Base-by-base conservation (phyloP, 139 green algal species). In the Eudorina sp. region DNA sequence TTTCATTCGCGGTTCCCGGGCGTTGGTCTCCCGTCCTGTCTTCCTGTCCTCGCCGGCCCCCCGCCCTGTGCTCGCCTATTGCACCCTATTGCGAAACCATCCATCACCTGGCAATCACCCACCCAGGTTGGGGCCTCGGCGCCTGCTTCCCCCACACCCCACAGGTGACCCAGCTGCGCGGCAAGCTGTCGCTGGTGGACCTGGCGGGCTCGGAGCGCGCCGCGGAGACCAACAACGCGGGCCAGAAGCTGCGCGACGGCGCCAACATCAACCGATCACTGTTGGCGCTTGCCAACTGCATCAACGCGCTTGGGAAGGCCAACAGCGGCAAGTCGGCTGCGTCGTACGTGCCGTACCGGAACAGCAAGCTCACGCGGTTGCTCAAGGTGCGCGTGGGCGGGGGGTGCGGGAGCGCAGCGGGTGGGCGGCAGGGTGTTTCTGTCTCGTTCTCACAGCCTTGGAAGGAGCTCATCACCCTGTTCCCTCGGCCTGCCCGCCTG, bases 201-300 rank as follows among this genome's bases (percentile, higher is more conserved):
- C 88, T 97, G 74, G 94, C 94, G 41, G 94, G 94, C 55, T 92
- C 79, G 45, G 94, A 96, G 84, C 91, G 94, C 0, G 93, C 92
- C 14, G 91, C 94, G 11, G 91, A 95, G 90, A 97, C 95, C 60
- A 94, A 96, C 87, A 97, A 97, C 53, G 85, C 86, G 0, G 96
- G 96, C 0, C 90, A 95, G 89, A 95, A 96, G 83, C 89, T 98
- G 46, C 88, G 93, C 29, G 96, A 98, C 72, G 96, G 94, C 43
- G 94, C 94, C 38, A 96, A 97, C 90, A 98, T 98, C 89, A 98
- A 98, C 91, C 90, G 95, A 25, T 96, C 92, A 9, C 88, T 99
- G 64, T 90, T 98, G 34, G 95, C 96, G 7, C 95, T 99, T 4
- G 95, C 95, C 46, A 98, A 98, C 92, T 97, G 95, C 94, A 98